Evolutionary conservation across 108 stramenopile species (phyloP).

Genomic region (Fragilariopsis cylindrus): DNA sequence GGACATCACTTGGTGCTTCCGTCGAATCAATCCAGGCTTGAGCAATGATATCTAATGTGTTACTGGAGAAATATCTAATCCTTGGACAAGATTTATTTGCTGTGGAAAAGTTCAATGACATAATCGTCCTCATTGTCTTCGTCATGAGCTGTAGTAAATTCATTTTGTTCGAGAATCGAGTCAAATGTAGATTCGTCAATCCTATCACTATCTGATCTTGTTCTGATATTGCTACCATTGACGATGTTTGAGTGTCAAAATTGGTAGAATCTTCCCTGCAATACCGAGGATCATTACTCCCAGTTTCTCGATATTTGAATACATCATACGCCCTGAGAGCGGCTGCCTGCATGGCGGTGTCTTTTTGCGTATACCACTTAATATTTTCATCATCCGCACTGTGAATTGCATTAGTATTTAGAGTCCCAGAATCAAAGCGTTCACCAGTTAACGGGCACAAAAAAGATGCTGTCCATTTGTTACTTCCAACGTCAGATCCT

Average conservation of each 20-base stretch:
- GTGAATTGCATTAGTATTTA: neutral
- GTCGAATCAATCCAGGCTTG: constrained; percentile 34
- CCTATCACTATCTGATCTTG: neutral
- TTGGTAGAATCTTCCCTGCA: constrained; percentile 40
- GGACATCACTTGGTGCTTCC: neutral
- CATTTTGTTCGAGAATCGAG: neutral
- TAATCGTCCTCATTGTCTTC: constrained; percentile 39
- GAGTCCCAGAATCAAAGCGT: constrained; percentile 21
- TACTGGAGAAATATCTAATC: neutral
- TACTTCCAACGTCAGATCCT: constrained; percentile 9
- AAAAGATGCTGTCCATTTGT: constrained; percentile 40
- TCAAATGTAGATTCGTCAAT: neutral
- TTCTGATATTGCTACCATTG: neutral
- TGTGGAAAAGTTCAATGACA: constrained; percentile 34
- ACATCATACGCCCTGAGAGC: constrained; percentile 39
- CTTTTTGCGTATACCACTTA: constrained; percentile 36
- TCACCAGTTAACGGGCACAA: constrained; percentile 38
- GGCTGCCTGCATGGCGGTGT: constrained; percentile 43
- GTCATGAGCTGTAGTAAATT: constrained; percentile 4
- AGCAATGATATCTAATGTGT: constrained; percentile 33
- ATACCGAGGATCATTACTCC: constrained; percentile 30
- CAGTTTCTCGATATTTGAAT: constrained; percentile 25
- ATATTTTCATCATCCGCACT: neutral
- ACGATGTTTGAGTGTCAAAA: neutral
- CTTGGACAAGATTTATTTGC: neutral